Percentiles rank a stretch among this genome's conserved stretches.
These are phyloP conservation scores for Talaromyces nanjingensis DNA, from an alignment of 495 filamentous ascomycete species.

Conservation along the genomic window DNA sequence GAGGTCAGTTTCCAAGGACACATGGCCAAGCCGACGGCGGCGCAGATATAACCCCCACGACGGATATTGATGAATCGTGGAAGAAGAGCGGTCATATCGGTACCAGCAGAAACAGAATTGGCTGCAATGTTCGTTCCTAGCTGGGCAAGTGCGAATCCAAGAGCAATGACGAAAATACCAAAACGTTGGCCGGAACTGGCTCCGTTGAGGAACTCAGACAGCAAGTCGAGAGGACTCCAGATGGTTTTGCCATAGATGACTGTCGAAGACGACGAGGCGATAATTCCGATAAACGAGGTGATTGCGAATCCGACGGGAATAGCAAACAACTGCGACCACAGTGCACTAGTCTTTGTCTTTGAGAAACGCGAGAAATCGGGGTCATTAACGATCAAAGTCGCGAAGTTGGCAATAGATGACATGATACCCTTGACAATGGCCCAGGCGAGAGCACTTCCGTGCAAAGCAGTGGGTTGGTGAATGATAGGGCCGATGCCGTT, in stretches of 20 bases:
- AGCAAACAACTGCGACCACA: conserved; percentile 86
- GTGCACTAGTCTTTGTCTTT: conserved; percentile 65
- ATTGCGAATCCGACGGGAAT: conserved; percentile 83
- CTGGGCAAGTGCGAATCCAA: conserved; percentile 80
- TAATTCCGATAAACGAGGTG: conserved; percentile 90
- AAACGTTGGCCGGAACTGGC: conserved; percentile 71
- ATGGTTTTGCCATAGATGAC: conserved; percentile 67
- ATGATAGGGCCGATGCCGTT: conserved; percentile 83
- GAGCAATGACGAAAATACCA: conserved; percentile 80
- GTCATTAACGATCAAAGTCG: conserved; percentile 71
- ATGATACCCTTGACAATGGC: conserved; percentile 77
- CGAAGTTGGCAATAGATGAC: conserved; percentile 88
- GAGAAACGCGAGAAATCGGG: conserved; percentile 90
- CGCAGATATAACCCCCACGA: conserved; percentile 86
- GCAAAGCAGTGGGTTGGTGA: conserved; percentile 53
- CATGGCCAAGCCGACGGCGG: conserved; percentile 75
- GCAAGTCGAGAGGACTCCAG: conserved; percentile 80
- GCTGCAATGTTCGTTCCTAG: conserved; percentile 91
- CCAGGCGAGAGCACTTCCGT: conserved; percentile 72
- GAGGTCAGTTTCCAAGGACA: conserved; percentile 83
- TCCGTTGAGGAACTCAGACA: conserved; percentile 65
- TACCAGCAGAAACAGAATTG: conserved; percentile 84
- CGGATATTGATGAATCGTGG: conserved; percentile 85
- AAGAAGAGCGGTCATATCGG: conserved; percentile 85
- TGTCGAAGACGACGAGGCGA: conserved; percentile 78